Base-by-base conservation (phyloP, 2,329 filamentous ascomycete species). In the Boeremia lycopersici region DNA sequence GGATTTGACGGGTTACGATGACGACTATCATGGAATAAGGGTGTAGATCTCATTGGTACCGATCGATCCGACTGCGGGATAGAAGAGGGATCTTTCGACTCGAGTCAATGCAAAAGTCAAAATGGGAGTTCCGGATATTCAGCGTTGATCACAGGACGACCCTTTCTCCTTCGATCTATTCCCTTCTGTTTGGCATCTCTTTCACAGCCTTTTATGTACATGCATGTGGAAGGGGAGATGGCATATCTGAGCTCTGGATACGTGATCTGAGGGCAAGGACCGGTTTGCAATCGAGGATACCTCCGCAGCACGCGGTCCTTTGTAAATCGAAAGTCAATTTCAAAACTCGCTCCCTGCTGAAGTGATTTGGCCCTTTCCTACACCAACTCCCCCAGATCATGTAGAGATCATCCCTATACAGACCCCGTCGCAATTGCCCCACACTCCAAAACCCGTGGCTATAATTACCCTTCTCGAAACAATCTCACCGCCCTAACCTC, bases 241-340 rank as follows among this genome's bases (percentile, higher is more conserved):
- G 73, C 73, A 75, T 73, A 64, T 73, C 70, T 71, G 71, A 74
- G 71, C 71, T 72, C 64, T 64, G 63, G 71, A 70, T 67, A 53
- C 64, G 61, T 69, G 64, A 66, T 72, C 68, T 65, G 60, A 64
- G 71, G 64, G 74, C 67, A 69, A 75, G 72, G 72, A 74, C 70
- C 68, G 70, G 70, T 73, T 70, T 76, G 72, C 73, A 70, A 75
- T 78, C 75, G 75, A 79, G 76, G 77, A 79, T 73, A 73, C 75
- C 76, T 77, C 72, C 69, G 74, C 74, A 67, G 76, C 76, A 71
- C 73, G 71, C 65, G 71, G 71, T 71, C 69, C 67, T 70, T 74
- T 72, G 65, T 72, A 73, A 72, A 74, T 73, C 69, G 65, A 74
- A 72, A 63, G 64, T 67, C 70, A 71, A 70, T 65, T 68, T 64